Conservation (phyloP, 2,329 filamentous ascomycete species). For the Colletotrichum destructivum region DNA sequence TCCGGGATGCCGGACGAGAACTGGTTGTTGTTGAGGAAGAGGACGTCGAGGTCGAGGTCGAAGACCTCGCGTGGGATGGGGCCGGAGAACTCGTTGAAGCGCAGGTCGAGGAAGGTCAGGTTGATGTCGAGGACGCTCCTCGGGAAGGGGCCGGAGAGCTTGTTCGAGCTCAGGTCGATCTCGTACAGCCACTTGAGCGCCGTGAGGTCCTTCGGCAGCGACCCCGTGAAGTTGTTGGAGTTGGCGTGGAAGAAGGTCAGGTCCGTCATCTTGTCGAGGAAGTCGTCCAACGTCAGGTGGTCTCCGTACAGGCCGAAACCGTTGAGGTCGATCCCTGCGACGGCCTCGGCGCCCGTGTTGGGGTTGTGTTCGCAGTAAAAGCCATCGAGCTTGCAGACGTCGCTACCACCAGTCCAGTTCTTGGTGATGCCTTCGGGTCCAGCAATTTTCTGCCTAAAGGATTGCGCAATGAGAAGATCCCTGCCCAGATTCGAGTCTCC, state of each 20-base stretch:
- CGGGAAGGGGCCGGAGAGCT: constrained; percentile 19
- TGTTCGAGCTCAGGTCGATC: constrained; percentile 18
- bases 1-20: constrained; percentile 24
- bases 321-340: constrained; percentile 16
- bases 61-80: constrained; percentile 15
- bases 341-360: constrained; percentile 7
- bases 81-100: constrained; percentile 25
- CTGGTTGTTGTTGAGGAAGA: constrained; percentile 29
- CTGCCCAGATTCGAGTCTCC: constrained; percentile 15
- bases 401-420: constrained; percentile 13
- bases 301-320: constrained; percentile 13
- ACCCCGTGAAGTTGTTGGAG: constrained; percentile 25
- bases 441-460: constrained; percentile 14
- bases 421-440: constrained; percentile 12
- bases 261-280: constrained; percentile 29
- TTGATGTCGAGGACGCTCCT: background rate
- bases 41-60: constrained; percentile 14
- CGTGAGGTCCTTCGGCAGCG: constrained; percentile 19
- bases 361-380: constrained; percentile 20
- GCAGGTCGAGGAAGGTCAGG: constrained; percentile 15
- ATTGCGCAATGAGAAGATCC: constrained; percentile 13
- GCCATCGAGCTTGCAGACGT: constrained; percentile 27
- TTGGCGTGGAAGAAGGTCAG: constrained; percentile 29
- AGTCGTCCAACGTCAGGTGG: constrained; percentile 10
- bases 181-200: constrained; percentile 19